Percentiles rank a stretch among this genome's conserved stretches.
phyloP scores from a whole-genome alignment of 164 flowering plant species.

The Macadamia integrifolia region DNA sequence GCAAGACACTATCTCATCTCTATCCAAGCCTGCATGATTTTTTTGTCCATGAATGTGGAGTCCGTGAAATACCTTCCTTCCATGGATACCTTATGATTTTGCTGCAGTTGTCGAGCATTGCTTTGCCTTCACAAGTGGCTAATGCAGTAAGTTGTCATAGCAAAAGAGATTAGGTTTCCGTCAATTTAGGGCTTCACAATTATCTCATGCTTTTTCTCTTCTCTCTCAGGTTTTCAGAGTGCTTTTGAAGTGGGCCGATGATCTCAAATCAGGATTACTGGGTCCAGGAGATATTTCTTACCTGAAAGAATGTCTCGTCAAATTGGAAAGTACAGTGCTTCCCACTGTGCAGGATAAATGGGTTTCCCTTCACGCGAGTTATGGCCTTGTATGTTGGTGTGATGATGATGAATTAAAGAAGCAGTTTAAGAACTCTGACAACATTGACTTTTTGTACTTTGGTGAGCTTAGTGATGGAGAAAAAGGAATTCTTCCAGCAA shows the following conservation, averaged over 20 bases:
- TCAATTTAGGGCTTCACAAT: neutral
- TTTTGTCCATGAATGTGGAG: slow-evolving; percentile 75
- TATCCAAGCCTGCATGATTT: slow-evolving; percentile 75
- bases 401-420: slow-evolving; percentile 61
- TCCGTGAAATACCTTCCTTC: slow-evolving; percentile 54
- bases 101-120: slow-evolving; percentile 44
- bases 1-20: slow-evolving; percentile 43
- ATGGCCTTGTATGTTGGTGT: slow-evolving; percentile 85
- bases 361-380: slow-evolving; percentile 80
- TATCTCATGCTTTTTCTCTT: slow-evolving; percentile 2
- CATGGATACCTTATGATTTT: slow-evolving; percentile 52
- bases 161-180: slow-evolving; percentile 4
- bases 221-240: slow-evolving; percentile 60
- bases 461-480: slow-evolving; percentile 46
- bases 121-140: slow-evolving; percentile 71
- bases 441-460: slow-evolving; percentile 59
- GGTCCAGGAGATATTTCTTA: slow-evolving; percentile 42
- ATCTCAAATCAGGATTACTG: slow-evolving; percentile 48
- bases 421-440: slow-evolving; percentile 54
- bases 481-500: slow-evolving; percentile 31
- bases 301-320: slow-evolving; percentile 53
- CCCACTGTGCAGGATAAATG: slow-evolving; percentile 79
- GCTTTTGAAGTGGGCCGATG: slow-evolving; percentile 67
- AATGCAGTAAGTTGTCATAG: slow-evolving; percentile 44
- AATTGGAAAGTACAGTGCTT: slow-evolving; percentile 48